Evolutionary conservation across 2,329 filamentous ascomycete genomes (phyloP), one percentile per base, ranked within the genome.

Genomic region (Phialophora tarda): DNA sequence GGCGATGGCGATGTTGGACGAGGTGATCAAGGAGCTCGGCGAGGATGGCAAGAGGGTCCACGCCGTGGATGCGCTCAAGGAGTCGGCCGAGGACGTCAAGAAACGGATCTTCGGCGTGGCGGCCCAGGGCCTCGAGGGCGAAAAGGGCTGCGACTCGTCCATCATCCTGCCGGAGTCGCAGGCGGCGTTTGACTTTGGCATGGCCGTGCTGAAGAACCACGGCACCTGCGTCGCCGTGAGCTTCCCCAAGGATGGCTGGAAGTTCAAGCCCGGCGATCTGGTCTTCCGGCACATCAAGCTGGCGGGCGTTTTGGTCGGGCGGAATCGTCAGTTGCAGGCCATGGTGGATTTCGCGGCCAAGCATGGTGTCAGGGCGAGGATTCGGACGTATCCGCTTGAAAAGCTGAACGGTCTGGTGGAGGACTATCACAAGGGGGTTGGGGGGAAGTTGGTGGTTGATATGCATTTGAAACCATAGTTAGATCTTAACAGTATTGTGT

Each of bases 91-190:
- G 1, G 73, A 75, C 47, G 62, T 78, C 4, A 76, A 77, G 17
- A 59, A 73, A 50, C 69, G 76, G 14, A 67, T 73, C n/a, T 72
- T 70, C 32, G 54, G 61, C 17, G 65, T 65, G n/a, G 67, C 71
- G 8, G 50, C 32, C 11, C 23, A 59, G 23, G 62, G 64, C 14
- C 64, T 69, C 28, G 71, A 68, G 48, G 62, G 66, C 30, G 78
- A 83, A 55, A 80, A 79, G 75, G 82, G 82, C 0, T 70, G 82
- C 21, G 81, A 83, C 69, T 79, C 80, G 0, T 79, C 82, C 14
- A 77, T 83, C 34, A 77, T 83, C 11, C 72, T 83, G 23, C 80
- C 82, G 0, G 82, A 83, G 67, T 80, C 77, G 48, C 82, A 83
- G 69, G 74, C 72, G 10, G 81, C 78, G 0, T 83, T 83, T 68